Base-by-base conservation (phyloP, 352 stramenopile genomes). In the Pythium phragmiticola region DNA sequence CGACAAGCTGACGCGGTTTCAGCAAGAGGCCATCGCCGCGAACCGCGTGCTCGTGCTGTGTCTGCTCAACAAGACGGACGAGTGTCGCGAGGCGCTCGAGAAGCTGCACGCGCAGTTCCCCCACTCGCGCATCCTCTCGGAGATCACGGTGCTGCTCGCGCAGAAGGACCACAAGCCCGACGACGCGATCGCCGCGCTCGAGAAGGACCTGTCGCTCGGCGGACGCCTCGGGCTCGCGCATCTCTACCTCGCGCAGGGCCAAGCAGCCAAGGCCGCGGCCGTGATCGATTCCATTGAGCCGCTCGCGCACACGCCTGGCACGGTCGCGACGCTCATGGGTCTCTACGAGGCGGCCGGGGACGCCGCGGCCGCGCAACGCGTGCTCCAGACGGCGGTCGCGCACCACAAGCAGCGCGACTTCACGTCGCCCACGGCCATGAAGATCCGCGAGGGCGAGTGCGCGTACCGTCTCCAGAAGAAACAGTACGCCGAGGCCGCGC, bases 401-500 rank as follows among this genome's bases (percentile, higher is more conserved):
- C 69, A 84, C 68, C 73, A 92, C 72, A 80, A 76, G 61, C 60
- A 71, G 33, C 28, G 60, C n/a, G 74, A 88, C 58, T 88, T 78
- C 62, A 76, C 72, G 30, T 90, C 81, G 14, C 66, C 78, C 23
- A 60, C 74, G 30, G 80, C 78, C 36, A 82, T 90, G 72, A 83
- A 88, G 70, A 78, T 94, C 63, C 81, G 82, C 47, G 85, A 94
- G 60, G 85, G 83, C 47, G 80, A 90, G 57, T 91, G 83, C 70
- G 76, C 77, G 66, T 83, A 84, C 73, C 89, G 92, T 70, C 79
- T 94, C 54, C 72, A 88, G 57, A 84, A 89, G 69, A 87, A 89
- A 51, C 75, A 92, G 54, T 92, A 89, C 61, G 65, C 78, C 21
- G 73, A 77, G 3, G 85, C 85, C 39, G 78, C 85, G 11, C 59